Conservation (phyloP, 352 stramenopile species). For the Phytophthora colocasiae region DNA sequence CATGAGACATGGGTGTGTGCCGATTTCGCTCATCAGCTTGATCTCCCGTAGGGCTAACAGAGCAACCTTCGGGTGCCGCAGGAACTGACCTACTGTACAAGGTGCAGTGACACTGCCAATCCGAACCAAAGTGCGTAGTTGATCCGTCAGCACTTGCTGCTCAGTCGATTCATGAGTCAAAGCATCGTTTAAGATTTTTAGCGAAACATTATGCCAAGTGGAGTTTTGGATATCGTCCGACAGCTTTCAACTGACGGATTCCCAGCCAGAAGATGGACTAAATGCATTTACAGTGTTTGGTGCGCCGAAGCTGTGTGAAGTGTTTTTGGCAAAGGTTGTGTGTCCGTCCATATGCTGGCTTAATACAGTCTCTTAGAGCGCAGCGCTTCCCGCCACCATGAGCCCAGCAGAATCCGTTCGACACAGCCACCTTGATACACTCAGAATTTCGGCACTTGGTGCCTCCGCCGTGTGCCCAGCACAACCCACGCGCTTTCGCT, state of each 20-base stretch:
- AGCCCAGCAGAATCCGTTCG: slow-evolving; percentile 46
- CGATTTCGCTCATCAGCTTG: slow-evolving; percentile 89
- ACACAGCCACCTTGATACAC: slow-evolving; percentile 53
- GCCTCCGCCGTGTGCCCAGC: slow-evolving; percentile 80
- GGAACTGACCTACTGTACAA: slow-evolving; percentile 65
- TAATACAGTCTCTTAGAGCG: slow-evolving; percentile 25
- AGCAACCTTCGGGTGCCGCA: slow-evolving; percentile 86
- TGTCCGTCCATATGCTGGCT: slow-evolving; percentile 53
- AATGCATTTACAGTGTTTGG: too few species aligned
- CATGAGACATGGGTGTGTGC: slow-evolving; percentile 80
- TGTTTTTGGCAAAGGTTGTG: neutral
- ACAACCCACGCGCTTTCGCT: slow-evolving; percentile 67
- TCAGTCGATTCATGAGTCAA: too few species aligned
- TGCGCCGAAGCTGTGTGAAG: slow-evolving; percentile 19
- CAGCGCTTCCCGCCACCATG: slow-evolving; percentile 55
- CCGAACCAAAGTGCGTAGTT: too few species aligned
- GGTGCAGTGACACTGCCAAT: too few species aligned
- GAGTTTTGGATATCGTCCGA: too few species aligned
- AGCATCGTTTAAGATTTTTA: too few species aligned
- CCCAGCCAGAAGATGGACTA: neutral
- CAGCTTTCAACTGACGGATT: neutral
- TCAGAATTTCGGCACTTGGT: slow-evolving; percentile 45
- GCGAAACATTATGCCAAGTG: too few species aligned
- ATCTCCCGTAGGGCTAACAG: slow-evolving; percentile 88
- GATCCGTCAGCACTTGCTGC: too few species aligned